Conservation (phyloP, 1,284 basidiomycete species). For the Cryptococcus sp. region DNA sequence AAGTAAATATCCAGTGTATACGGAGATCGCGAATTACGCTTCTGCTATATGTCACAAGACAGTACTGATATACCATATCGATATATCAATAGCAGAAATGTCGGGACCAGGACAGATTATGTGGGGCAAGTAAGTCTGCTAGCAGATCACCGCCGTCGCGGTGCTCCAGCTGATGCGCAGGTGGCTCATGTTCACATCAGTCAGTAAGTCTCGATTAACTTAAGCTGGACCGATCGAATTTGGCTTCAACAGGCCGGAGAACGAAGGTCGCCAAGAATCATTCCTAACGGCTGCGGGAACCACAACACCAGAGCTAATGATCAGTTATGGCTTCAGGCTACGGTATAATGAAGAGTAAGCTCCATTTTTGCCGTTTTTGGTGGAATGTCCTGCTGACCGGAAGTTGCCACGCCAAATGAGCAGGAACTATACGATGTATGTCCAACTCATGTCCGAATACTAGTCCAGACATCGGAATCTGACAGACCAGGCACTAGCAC, state of each 20-base stretch:
- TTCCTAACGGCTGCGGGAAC: too few species aligned
- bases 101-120: constrained; percentile 13
- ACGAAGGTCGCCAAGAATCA: too few species aligned
- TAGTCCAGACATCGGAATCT: background rate
- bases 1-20: too few species aligned
- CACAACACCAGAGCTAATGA: background rate
- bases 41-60: too few species aligned
- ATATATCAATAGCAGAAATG: background rate
- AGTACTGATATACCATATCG: too few species aligned
- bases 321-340: constrained; percentile 12
- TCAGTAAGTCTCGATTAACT: constrained; percentile 18
- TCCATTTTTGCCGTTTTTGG: background rate
- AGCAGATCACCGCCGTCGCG: too few species aligned
- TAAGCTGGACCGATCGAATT: too few species aligned
- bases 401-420: constrained; percentile 26
- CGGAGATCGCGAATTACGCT: too few species aligned
- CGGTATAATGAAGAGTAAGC: constrained; percentile 6
- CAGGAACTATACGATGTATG: constrained; percentile 44
- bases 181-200: constrained; percentile 21
- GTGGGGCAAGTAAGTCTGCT: constrained; percentile 35
- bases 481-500: constrained; percentile 32
- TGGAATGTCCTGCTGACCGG: background rate
- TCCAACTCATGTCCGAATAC: background rate
- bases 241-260: too few species aligned
- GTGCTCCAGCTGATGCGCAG: constrained; percentile 16